Percentiles rank a stretch among this genome's conserved stretches.
Conservation (phyloP, 2,329 filamentous ascomycete species). For the Ophiostoma pallidulum region DNA sequence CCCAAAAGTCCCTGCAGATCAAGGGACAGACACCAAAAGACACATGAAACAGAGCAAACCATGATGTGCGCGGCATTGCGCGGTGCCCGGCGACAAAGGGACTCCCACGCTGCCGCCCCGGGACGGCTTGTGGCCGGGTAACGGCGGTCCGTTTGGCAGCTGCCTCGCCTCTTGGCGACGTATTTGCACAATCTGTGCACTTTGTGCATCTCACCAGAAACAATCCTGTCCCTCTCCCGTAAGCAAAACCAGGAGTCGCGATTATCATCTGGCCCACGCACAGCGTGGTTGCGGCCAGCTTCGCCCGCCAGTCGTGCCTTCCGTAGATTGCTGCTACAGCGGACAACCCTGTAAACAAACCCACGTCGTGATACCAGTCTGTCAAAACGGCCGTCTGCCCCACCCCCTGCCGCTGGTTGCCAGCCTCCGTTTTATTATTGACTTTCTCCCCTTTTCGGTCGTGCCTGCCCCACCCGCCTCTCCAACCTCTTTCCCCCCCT, state of each 20-base stretch:
- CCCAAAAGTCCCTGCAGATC: neutral
- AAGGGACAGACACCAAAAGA: neutral
- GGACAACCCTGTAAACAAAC: neutral
- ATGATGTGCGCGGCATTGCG: too few relatives aligned
- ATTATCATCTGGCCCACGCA: too few relatives aligned
- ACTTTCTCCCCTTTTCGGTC: conserved; percentile 7
- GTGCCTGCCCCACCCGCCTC: conserved; percentile 11
- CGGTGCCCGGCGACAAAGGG: too few relatives aligned
- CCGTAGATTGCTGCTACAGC: neutral
- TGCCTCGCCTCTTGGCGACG: neutral
- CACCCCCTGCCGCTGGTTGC: conserved; percentile 2
- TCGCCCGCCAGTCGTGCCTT: neutral
- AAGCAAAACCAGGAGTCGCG: too few relatives aligned
- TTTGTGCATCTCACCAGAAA: too few relatives aligned
- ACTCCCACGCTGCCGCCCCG: too few relatives aligned
- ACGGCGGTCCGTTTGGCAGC: neutral
- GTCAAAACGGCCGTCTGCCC: conserved; percentile 2
- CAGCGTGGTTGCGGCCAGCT: too few relatives aligned
- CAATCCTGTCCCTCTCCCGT: too few relatives aligned
- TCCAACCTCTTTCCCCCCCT: conserved; percentile 3
- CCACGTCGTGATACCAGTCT: neutral
- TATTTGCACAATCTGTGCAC: too few relatives aligned
- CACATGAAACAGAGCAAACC: conserved; percentile 1
- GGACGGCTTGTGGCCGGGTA: conserved; percentile 7
- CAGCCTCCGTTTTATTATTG: conserved; percentile 12